Conservation (phyloP, 2,329 filamentous ascomycete genomes). For the Xylariales sp. region DNA sequence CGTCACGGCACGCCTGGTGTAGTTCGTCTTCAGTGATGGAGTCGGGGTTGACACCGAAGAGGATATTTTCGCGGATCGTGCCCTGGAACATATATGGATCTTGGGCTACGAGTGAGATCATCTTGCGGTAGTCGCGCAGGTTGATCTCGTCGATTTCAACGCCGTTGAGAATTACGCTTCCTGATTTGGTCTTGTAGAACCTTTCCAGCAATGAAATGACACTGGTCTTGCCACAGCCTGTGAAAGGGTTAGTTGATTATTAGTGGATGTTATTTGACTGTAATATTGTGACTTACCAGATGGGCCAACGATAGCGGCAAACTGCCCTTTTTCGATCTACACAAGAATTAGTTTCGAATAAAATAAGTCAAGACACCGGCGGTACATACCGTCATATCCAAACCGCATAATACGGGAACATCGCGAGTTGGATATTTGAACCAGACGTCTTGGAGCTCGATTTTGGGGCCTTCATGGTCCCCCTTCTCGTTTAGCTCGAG, state of each 20-base stretch:
- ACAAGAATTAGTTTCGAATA: too few relatives aligned
- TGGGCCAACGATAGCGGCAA: constrained; percentile 65
- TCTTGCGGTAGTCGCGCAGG: constrained; percentile 55
- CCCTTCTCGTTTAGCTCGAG: constrained; percentile 40
- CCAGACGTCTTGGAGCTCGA: constrained; percentile 52
- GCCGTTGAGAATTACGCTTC: constrained; percentile 60
- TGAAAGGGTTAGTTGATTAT: constrained; percentile 10
- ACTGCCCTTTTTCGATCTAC: constrained; percentile 63
- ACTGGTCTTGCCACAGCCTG: constrained; percentile 64
- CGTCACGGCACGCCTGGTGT: constrained; percentile 50
- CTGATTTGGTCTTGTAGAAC: constrained; percentile 65
- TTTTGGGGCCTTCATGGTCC: constrained; percentile 43
- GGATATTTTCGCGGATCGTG: constrained; percentile 57
- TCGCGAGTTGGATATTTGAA: constrained; percentile 59
- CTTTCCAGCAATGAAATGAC: constrained; percentile 61
- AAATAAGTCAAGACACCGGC: too few relatives aligned
- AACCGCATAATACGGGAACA: constrained; percentile 50
- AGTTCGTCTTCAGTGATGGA: constrained; percentile 47
- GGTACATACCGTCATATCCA: constrained; percentile 57
- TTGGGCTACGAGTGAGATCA: constrained; percentile 68
- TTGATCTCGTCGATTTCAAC: constrained; percentile 55
- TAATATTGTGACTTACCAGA: constrained; percentile 39
- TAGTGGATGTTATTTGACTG: not conserved
- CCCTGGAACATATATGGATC: constrained; percentile 69
- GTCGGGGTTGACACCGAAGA: constrained; percentile 56